A percentile compares a stretch with the other conserved stretches of the same genome.
phyloP scores from a whole-genome alignment of 2,329 filamentous ascomycete genomes.

The Incumbomyces delicatus region DNA sequence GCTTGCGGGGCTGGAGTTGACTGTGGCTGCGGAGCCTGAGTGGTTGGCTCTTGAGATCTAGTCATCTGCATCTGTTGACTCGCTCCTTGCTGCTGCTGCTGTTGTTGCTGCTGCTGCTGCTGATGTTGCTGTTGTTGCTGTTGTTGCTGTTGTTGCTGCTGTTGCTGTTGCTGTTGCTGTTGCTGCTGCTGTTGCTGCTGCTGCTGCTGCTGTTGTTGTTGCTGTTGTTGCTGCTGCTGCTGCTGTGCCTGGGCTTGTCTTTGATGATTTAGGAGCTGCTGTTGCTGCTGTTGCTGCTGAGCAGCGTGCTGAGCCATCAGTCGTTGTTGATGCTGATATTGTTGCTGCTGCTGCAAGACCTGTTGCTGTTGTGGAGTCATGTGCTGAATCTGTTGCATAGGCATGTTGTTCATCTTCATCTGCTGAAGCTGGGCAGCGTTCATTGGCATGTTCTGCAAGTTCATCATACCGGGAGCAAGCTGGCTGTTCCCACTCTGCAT shows the following conservation, averaged over 20 bases:
- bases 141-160: slow-evolving; percentile 14
- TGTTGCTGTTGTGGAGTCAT: slow-evolving; percentile 20
- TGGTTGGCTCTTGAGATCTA: slow-evolving; percentile 32
- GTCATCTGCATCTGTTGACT: slow-evolving; percentile 34
- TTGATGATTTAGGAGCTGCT: slow-evolving; percentile 11
- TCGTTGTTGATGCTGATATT: slow-evolving; percentile 33
- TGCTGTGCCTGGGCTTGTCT: slow-evolving; percentile 22
- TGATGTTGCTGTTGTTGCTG: slow-evolving; percentile 17
- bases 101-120: slow-evolving; percentile 25
- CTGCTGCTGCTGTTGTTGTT: slow-evolving; percentile 35
- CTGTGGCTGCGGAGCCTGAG: slow-evolving; percentile 37
- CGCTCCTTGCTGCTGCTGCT: slow-evolving; percentile 27
- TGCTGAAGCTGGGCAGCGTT: slow-evolving; percentile 5
- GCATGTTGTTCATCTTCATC: slow-evolving; percentile 3
- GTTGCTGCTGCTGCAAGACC: slow-evolving; percentile 31
- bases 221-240: slow-evolving; percentile 25
- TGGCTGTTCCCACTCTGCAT: slow-evolving; percentile 19
- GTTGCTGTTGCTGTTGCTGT: slow-evolving; percentile 22
- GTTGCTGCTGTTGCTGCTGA: slow-evolving; percentile 25
- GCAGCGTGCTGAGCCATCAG: slow-evolving; percentile 18
- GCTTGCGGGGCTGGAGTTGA: slow-evolving; percentile 30
- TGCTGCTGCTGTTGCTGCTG: slow-evolving; percentile 25
- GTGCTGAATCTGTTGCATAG: slow-evolving; percentile 12
- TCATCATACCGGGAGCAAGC: slow-evolving; percentile 3
- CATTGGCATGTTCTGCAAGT: slow-evolving; percentile 3